Evolutionary conservation across 2,329 filamentous ascomycete genomes (phyloP).

Genomic region (Sporothrix pallida): DNA sequence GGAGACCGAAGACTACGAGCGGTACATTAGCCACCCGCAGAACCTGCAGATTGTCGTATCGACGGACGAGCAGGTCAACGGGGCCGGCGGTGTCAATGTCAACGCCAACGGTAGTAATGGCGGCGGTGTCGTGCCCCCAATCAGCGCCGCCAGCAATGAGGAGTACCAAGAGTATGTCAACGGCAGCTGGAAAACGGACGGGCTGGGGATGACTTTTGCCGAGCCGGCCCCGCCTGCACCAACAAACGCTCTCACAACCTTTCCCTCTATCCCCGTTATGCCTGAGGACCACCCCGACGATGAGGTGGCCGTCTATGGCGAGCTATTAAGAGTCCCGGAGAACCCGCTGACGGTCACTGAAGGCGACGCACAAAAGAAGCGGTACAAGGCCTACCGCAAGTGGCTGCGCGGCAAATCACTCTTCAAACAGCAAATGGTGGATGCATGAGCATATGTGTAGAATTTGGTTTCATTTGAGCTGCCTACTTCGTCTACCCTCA

Average conservation of each 20-base stretch:
- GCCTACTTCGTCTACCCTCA: neutral
- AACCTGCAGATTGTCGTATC: constrained; percentile 83
- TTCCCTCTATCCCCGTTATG: neutral
- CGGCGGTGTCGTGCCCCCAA: neutral
- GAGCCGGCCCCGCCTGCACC: constrained; percentile 41
- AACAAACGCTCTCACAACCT: too few species aligned
- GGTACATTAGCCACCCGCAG: constrained; percentile 88
- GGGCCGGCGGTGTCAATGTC: constrained; percentile 40
- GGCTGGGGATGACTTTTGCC: constrained; percentile 48
- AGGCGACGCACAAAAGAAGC: constrained; percentile 87
- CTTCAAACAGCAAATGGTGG: constrained; percentile 84
- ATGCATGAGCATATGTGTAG: constrained; percentile 39
- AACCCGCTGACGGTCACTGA: constrained; percentile 87
- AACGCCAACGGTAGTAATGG: constrained; percentile 40
- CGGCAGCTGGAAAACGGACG: constrained; percentile 67
- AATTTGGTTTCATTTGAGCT: constrained; percentile 4
- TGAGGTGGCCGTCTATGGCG: constrained; percentile 74
- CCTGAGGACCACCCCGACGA: constrained; percentile 52
- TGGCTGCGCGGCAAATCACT: constrained; percentile 95
- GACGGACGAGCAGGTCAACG: constrained; percentile 55
- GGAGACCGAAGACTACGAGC: constrained; percentile 84
- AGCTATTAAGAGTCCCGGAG: constrained; percentile 76
- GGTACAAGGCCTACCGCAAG: constrained; percentile 95
- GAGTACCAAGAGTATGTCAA: constrained; percentile 85
- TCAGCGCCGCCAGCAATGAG: constrained; percentile 53